phyloP scores from a whole-genome alignment of 2,329 filamentous ascomycete species.

The Alternaria hordeiaustralica region DNA sequence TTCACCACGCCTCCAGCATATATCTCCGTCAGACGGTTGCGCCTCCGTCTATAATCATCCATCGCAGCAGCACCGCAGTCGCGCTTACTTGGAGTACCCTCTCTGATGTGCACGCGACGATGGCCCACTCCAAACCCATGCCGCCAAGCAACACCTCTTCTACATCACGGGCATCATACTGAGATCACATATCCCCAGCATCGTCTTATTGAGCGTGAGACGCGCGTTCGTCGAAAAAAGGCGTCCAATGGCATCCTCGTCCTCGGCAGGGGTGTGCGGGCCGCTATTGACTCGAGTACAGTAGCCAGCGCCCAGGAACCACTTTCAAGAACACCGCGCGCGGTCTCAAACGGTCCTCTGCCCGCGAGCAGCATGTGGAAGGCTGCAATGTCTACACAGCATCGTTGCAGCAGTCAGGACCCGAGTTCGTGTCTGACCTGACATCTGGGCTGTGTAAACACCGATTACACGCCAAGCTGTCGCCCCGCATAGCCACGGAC shows the following conservation, averaged over 20 bases:
- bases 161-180: background rate
- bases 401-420: background rate
- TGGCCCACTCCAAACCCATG: background rate
- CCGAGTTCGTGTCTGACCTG: background rate
- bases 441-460: background rate
- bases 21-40: background rate
- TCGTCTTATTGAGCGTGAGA: constrained; percentile 9
- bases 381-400: background rate
- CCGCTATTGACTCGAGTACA: constrained; percentile 9
- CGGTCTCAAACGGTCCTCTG: background rate
- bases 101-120: background rate
- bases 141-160: background rate
- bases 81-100: background rate
- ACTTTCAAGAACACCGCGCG: background rate
- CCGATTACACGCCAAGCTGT: background rate
- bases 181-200: constrained; percentile 3
- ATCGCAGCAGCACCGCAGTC: background rate
- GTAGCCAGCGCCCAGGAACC: constrained; percentile 4
- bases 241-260: constrained; percentile 6
- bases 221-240: constrained; percentile 20
- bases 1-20: constrained; percentile 11
- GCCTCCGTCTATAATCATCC: background rate
- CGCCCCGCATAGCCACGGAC: constrained; percentile 7
- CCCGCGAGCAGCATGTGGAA: background rate
- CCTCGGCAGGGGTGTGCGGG: constrained; percentile 13